Evolutionary conservation across 2,329 filamentous ascomycete genomes (phyloP).

Genomic region (Incumbomyces lentus): DNA sequence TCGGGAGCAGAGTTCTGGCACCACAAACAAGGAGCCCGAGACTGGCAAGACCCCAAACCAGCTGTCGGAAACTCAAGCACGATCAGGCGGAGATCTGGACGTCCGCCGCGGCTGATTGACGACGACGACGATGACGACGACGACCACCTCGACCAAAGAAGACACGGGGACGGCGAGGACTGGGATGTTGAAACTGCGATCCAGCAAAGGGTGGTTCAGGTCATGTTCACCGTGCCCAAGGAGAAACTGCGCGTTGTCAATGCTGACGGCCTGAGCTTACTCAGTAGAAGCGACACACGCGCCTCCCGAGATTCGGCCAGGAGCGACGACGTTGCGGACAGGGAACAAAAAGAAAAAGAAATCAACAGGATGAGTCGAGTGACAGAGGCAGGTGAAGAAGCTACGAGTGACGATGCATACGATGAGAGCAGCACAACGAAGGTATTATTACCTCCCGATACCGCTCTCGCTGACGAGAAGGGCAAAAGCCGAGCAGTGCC

Average conservation of each 20-base stretch:
- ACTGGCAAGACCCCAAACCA: constrained; percentile 37
- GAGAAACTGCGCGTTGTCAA: constrained; percentile 85
- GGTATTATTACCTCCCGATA: neutral
- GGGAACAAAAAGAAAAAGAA: neutral
- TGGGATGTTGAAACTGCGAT: constrained; percentile 69
- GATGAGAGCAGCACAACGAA: constrained; percentile 3
- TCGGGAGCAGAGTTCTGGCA: constrained; percentile 39
- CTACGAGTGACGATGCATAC: constrained; percentile 8
- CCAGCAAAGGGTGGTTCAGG: constrained; percentile 61
- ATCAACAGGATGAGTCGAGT: constrained; percentile 20
- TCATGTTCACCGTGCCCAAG: constrained; percentile 90
- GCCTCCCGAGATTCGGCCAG: constrained; percentile 13
- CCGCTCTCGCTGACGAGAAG: neutral
- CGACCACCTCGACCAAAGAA: constrained; percentile 25
- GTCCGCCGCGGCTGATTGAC: neutral
- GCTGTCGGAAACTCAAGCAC: neutral
- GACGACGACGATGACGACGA: constrained; percentile 12
- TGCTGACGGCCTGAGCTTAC: constrained; percentile 41
- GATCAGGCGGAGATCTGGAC: neutral
- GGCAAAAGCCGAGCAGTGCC: neutral
- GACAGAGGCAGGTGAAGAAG: constrained; percentile 15
- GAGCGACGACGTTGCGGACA: constrained; percentile 1
- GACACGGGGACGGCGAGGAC: constrained; percentile 30
- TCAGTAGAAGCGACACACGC: constrained; percentile 19
- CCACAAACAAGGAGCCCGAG: constrained; percentile 41